Conservation (phyloP, 805 yeast species). For the Kodamaea leandrae region DNA sequence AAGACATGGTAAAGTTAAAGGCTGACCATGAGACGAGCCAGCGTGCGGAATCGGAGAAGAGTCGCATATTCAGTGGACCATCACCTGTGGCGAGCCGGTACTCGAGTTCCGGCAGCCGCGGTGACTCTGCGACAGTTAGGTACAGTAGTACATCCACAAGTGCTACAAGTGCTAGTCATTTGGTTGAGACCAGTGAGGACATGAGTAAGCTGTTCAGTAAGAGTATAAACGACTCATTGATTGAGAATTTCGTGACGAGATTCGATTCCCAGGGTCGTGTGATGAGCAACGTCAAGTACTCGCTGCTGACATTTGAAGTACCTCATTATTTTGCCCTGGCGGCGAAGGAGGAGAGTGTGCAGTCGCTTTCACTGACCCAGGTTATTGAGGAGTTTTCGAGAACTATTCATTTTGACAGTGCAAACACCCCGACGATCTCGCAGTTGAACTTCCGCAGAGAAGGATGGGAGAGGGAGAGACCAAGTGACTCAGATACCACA, state of each 20-base stretch:
- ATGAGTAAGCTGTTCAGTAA: constrained; percentile 5
- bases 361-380: constrained; percentile 28
- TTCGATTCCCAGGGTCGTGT: constrained; percentile 6
- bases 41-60: no score
- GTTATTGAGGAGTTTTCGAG: constrained; percentile 27
- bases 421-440: background rate
- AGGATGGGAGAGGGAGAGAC: background rate
- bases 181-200: constrained; percentile 7
- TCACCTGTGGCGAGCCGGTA: background rate
- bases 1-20: constrained; percentile 22
- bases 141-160: constrained; percentile 6
- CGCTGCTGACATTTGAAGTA: constrained; percentile 12
- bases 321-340: constrained; percentile 12
- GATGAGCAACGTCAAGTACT: constrained; percentile 3
- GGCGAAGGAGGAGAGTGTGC: constrained; percentile 18
- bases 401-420: constrained; percentile 22
- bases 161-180: constrained; percentile 5
- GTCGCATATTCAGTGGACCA: background rate
- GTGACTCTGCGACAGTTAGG: constrained; percentile 1
- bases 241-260: constrained; percentile 8
- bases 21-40: constrained; percentile 11
- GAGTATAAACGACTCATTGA: constrained; percentile 1
- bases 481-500: no score
- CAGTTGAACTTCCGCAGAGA: background rate
- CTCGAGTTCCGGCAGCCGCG: background rate